These are phyloP conservation scores for Penicillium freii DNA, from an alignment of 2,329 filamentous ascomycete genomes.

Conservation along the genomic window DNA sequence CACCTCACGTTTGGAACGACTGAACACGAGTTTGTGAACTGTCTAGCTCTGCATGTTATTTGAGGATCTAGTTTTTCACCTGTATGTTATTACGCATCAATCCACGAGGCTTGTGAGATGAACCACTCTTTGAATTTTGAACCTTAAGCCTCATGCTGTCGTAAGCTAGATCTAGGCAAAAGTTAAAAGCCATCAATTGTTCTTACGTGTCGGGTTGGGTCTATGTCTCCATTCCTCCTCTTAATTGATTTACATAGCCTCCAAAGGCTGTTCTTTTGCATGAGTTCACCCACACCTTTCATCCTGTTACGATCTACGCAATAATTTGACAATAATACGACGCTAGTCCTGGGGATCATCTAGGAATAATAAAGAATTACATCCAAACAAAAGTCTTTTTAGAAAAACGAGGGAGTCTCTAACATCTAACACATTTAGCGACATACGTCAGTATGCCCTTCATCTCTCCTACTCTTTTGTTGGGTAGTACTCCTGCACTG, in stretches of 20 bases:
- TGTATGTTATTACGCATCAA: slow-evolving; percentile 1
- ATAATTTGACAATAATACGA: background rate
- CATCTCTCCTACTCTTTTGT: background rate
- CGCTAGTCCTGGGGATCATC: background rate
- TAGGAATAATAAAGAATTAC: background rate
- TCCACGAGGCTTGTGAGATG: background rate
- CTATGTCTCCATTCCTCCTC: background rate
- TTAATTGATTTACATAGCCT: background rate
- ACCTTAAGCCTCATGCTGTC: background rate
- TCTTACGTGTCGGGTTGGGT: background rate
- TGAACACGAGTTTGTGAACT: slow-evolving; percentile 36
- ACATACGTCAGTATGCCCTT: background rate
- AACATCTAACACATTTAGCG: background rate
- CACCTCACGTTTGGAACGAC: slow-evolving; percentile 41
- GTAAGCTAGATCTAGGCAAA: background rate
- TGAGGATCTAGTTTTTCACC: background rate
- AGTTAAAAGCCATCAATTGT: background rate
- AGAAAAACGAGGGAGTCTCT: background rate
- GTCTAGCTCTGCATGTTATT: background rate
- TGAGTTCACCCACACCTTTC: background rate
- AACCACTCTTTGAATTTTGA: background rate
- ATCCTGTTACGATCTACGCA: background rate
- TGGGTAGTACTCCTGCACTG: background rate
- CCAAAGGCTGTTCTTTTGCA: too few relatives aligned
- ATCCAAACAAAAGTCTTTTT: background rate